Evolutionary conservation across 129 eudicot genomes (phyloP).

Genomic region (Tagetes erecta): DNA sequence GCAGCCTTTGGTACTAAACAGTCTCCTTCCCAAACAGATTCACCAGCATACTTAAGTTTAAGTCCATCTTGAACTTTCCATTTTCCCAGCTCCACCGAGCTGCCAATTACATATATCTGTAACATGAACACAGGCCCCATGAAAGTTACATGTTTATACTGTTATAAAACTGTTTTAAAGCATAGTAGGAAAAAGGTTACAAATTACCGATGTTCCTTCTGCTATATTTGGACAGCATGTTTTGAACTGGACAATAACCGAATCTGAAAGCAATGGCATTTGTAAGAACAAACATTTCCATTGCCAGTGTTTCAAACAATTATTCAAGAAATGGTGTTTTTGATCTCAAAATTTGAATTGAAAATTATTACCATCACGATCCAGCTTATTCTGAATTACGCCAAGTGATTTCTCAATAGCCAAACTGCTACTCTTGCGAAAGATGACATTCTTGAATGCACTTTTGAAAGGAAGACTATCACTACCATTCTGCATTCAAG

Average conservation of each 20-base stretch:
- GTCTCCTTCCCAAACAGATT: constrained; percentile 84
- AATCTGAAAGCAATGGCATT: constrained; percentile 51
- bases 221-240: constrained; percentile 86
- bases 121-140: constrained; percentile 24
- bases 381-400: constrained; percentile 46
- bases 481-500: constrained; percentile 66
- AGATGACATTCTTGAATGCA: constrained; percentile 92
- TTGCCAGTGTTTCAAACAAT: neutral
- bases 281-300: constrained; percentile 19
- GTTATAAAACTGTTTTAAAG: neutral
- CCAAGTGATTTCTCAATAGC: constrained; percentile 57
- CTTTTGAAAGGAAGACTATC: constrained; percentile 79
- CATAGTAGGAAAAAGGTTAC: constrained; percentile 22
- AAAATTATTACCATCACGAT: constrained; percentile 47
- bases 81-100: constrained; percentile 63
- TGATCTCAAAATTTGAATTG: neutral
- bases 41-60: constrained; percentile 77
- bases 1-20: constrained; percentile 59
- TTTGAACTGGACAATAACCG: constrained; percentile 74
- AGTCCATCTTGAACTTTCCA: constrained; percentile 86
- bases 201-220: constrained; percentile 72
- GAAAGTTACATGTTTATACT: neutral
- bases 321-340: neutral
- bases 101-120: constrained; percentile 87
- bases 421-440: constrained; percentile 57